These are phyloP conservation scores for Adenanthera pavonina DNA, from an alignment of 306 rosid species.

Conservation along the genomic window DNA sequence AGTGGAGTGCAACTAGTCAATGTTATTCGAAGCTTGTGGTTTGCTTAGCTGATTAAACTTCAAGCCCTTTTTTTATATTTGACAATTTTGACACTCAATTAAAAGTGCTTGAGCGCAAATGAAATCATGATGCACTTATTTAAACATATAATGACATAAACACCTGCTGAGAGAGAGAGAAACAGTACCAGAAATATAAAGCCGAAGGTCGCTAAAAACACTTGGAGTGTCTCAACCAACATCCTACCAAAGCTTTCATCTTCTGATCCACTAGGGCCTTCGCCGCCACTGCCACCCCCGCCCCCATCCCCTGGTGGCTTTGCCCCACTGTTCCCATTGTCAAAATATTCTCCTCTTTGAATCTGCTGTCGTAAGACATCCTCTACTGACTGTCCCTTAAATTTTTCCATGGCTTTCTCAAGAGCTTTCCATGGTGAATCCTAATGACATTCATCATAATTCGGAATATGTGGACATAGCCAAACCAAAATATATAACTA, in stretches of 20 bases:
- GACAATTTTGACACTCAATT: constrained; percentile 18
- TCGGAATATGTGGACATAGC: constrained; percentile 18
- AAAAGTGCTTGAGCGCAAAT: background rate
- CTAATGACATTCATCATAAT: constrained; percentile 40
- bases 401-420: constrained; percentile 55
- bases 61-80: constrained; percentile 15
- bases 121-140: background rate
- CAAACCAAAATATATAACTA: constrained; percentile 16
- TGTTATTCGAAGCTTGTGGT: background rate
- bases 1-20: background rate
- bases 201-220: constrained; percentile 72
- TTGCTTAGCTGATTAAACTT: constrained; percentile 3
- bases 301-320: constrained; percentile 50
- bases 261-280: constrained; percentile 62
- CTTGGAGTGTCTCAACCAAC: constrained; percentile 71
- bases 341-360: constrained; percentile 53
- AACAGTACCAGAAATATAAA: constrained; percentile 73
- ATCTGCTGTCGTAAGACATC: constrained; percentile 66
- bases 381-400: constrained; percentile 68
- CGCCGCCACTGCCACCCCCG: constrained; percentile 30
- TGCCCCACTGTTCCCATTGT: constrained; percentile 52
- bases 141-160: background rate
- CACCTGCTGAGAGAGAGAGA: background rate
- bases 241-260: constrained; percentile 58
- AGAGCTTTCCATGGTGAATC: constrained; percentile 57